Evolutionary conservation across 2,329 filamentous ascomycete genomes (phyloP).

Genomic region (Drechslerella dactyloides): DNA sequence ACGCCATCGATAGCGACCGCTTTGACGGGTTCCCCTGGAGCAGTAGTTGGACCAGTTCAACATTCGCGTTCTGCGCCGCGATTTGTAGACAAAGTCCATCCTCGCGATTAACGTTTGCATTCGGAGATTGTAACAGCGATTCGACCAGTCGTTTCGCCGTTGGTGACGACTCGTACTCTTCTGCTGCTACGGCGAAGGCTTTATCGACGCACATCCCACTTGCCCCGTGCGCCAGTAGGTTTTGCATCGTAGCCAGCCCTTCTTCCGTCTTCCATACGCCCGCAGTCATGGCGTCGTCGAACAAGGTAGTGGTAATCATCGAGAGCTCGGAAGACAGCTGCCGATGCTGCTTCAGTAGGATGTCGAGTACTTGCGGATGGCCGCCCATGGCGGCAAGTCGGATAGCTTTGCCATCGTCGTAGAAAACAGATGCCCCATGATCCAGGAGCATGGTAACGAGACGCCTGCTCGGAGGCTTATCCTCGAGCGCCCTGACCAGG

Average conservation of each 20-base stretch:
- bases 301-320: constrained; percentile 23
- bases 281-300: constrained; percentile 41
- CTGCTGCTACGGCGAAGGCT: constrained; percentile 31
- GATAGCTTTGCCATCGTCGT: constrained; percentile 36
- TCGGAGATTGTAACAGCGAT: constrained; percentile 29
- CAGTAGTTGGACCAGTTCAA: constrained; percentile 28
- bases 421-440: constrained; percentile 22
- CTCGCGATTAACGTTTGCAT: constrained; percentile 44
- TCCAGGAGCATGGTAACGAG: constrained; percentile 38
- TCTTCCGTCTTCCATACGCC: constrained; percentile 45
- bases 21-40: constrained; percentile 41
- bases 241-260: constrained; percentile 35
- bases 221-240: constrained; percentile 27
- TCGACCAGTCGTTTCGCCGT: constrained; percentile 38
- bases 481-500: constrained; percentile 31
- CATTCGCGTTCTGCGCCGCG: constrained; percentile 36
- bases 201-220: constrained; percentile 44
- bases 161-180: constrained; percentile 30
- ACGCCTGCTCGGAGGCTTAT: constrained; percentile 27
- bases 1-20: constrained; percentile 36
- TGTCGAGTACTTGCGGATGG: constrained; percentile 21
- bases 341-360: constrained; percentile 15
- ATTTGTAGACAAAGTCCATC: constrained; percentile 38
- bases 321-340: constrained; percentile 5
- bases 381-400: constrained; percentile 31